Conservation (phyloP, 371 early-diverging fungal genomes). For the Scutellospora calospora region DNA sequence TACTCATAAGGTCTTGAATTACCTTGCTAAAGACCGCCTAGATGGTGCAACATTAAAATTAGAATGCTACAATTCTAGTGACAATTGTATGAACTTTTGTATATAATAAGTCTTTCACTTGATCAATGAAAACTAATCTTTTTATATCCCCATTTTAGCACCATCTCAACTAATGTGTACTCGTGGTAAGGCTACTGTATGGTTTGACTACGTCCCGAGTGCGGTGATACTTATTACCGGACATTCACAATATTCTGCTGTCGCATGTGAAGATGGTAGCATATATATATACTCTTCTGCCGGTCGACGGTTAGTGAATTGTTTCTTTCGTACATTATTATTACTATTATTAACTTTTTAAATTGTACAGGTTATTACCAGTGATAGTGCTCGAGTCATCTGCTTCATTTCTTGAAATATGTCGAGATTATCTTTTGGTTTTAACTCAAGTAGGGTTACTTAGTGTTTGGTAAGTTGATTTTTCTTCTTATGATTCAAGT, state of each 20-base stretch:
- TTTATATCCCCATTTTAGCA: slow-evolving; percentile 40
- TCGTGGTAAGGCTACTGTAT: slow-evolving; percentile 57
- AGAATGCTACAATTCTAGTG: slow-evolving; percentile 64
- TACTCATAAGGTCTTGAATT: slow-evolving; percentile 61
- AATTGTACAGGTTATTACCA: slow-evolving; percentile 66
- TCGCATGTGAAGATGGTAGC: slow-evolving; percentile 75
- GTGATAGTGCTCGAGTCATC: slow-evolving; percentile 74
- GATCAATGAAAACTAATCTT: not conserved
- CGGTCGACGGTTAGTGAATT: slow-evolving; percentile 67
- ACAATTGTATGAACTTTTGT: slow-evolving; percentile 42
- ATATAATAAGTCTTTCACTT: not conserved
- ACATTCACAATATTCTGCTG: slow-evolving; percentile 64
- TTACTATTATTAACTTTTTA: not conserved
- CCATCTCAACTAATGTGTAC: slow-evolving; percentile 60
- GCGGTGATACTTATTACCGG: slow-evolving; percentile 69
- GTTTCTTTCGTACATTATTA: not conserved
- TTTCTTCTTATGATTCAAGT: too few species aligned
- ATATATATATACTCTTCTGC: slow-evolving; percentile 71
- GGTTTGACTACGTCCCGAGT: slow-evolving; percentile 71
- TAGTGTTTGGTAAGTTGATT: slow-evolving; percentile 65
- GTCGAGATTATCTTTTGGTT: slow-evolving; percentile 68
- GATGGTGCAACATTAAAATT: slow-evolving; percentile 50
- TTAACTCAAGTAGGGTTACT: slow-evolving; percentile 71
- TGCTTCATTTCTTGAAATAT: slow-evolving; percentile 64
- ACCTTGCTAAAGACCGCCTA: slow-evolving; percentile 51